Percentiles rank a stretch among this genome's conserved stretches.
These are phyloP conservation scores for Diplodia intermedia DNA, from an alignment of 2,329 filamentous ascomycete genomes.

Conservation along the genomic window DNA sequence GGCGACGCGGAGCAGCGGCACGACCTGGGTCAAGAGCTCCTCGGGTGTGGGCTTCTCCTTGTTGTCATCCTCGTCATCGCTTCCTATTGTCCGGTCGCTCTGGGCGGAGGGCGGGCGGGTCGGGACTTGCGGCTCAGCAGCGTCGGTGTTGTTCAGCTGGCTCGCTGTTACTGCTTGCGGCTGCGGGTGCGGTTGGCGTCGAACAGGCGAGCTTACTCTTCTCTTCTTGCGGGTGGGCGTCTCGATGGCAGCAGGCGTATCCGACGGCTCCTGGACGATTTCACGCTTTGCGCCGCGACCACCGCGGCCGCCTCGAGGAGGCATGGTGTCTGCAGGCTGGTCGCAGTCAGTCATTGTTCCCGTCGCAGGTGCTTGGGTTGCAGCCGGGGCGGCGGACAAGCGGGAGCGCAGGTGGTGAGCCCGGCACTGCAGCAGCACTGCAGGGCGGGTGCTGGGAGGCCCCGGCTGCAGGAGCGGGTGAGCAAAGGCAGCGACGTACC, in stretches of 20 bases:
- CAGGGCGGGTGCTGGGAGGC: constrained; percentile 36
- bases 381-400: background rate
- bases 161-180: constrained; percentile 1
- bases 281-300: constrained; percentile 33
- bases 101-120: constrained; percentile 47
- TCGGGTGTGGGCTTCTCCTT: constrained; percentile 47
- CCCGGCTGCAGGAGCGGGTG: constrained; percentile 29
- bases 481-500: constrained; percentile 41
- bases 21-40: constrained; percentile 40
- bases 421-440: constrained; percentile 41
- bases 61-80: constrained; percentile 52
- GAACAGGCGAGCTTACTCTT: constrained; percentile 47
- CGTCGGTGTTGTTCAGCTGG: constrained; percentile 47
- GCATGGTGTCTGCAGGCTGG: constrained; percentile 15
- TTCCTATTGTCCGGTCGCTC: constrained; percentile 45
- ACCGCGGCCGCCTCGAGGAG: constrained; percentile 30
- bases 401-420: constrained; percentile 1
- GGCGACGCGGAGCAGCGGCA: constrained; percentile 53
- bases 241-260: constrained; percentile 56
- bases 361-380: background rate
- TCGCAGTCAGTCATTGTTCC: background rate
- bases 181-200: background rate
- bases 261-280: constrained; percentile 39
- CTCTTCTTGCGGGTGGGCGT: constrained; percentile 58
- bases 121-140: constrained; percentile 38